Conservation (phyloP, 106 monocot genomes). For the Triglochin maritima region DNA sequence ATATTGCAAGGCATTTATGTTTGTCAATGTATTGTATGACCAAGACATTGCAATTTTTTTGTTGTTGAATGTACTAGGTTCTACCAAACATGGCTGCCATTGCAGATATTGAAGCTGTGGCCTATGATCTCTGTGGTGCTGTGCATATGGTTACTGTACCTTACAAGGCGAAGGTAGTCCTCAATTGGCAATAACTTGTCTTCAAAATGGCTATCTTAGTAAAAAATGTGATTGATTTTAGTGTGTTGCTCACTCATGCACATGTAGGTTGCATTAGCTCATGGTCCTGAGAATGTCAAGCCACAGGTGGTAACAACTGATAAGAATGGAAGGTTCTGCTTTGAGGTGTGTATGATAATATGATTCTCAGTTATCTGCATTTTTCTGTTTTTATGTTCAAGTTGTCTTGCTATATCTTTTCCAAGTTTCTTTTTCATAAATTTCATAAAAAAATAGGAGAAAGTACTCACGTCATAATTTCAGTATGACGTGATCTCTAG, state of each 20-base stretch:
- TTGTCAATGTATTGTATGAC: no score
- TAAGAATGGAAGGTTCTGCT: conserved; percentile 72
- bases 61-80: conserved; percentile 33
- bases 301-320: conserved; percentile 51
- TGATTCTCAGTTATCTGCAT: neutral
- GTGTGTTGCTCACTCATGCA: neutral
- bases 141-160: conserved; percentile 36
- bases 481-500: no score
- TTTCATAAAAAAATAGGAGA: no score
- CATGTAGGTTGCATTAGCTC: conserved; percentile 59
- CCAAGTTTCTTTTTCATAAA: no score
- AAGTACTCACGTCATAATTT: no score
- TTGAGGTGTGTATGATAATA: conserved; percentile 70
- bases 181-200: neutral
- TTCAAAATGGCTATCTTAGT: neutral
- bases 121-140: conserved; percentile 80
- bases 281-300: conserved; percentile 60
- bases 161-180: conserved; percentile 61
- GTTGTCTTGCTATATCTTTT: no score
- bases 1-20: no score
- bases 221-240: neutral
- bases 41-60: neutral
- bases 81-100: conserved; percentile 80
- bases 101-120: conserved; percentile 62
- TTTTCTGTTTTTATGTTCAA: neutral